Base-by-base conservation (phyloP, 106 monocot species). In the Phalaenopsis aphrodite region DNA sequence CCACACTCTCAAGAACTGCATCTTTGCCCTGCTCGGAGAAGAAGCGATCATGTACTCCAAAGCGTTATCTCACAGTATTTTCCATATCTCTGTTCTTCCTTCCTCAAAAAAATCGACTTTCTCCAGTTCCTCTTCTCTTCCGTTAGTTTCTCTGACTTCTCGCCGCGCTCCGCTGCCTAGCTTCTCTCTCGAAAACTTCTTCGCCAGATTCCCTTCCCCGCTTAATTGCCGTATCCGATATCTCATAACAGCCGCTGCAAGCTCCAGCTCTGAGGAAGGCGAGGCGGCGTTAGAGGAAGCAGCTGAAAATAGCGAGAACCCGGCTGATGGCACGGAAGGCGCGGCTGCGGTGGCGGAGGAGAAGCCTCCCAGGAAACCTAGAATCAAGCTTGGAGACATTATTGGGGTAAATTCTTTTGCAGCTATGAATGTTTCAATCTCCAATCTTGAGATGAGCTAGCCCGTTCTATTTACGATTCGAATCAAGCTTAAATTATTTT, bases 341-440 rank as follows among this genome's bases (percentile, higher is more conserved):
- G 17, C 45, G 3, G 81, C 23, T 30, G 23, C 18, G 8, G 66
- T 65, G 46, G 65, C 16, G 66, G 39, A 36, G 76, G 82, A 38
- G 65, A 82, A 82, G 79, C 78, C 86, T 55, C 83, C 82, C 6
- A 84, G 87, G 67, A 83, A 85, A 71, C 89, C 89, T 11, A 85
- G 81, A 23, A 84, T 92, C 18, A 92, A 92, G 84, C 87, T 92
- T 39, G 92, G 92, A 10, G 87, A 89, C 42, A 82, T 92, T 36
- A 92, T 92, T 89, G 92, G 92, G 92, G 92, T 92, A 84, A 36
- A 65, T 23, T 52, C 52, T 52, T 12, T 52, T 12, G 12, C 52
- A 52, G 52, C 52, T 52, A 0, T 52, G 52, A 52, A 52, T 52
- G 52, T 10, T 17, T 6, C 72, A 76, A 3, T 1, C 16, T 81